Evolutionary conservation across 2,329 filamentous ascomycete species (phyloP).

Genomic region (Calonectria crousiana): DNA sequence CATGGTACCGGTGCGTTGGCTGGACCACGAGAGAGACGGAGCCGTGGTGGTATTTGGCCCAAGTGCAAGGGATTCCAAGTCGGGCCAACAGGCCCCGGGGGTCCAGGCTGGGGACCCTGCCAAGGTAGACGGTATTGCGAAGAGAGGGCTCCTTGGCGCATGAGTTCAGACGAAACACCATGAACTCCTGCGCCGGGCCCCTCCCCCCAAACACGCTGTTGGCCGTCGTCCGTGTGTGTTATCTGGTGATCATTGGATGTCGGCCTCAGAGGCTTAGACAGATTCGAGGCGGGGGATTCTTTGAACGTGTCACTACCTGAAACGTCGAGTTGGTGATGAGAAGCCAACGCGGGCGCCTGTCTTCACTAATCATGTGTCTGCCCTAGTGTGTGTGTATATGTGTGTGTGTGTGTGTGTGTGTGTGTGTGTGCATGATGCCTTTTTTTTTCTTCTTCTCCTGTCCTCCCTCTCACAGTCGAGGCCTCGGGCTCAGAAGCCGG

Average conservation of each 20-base stretch:
- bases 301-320: neutral
- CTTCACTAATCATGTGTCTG: neutral
- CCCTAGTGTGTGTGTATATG: too few relatives aligned
- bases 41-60: neutral
- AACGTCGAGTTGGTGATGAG: neutral
- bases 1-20: constrained; percentile 13
- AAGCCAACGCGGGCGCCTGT: neutral
- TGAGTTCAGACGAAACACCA: constrained; percentile 10
- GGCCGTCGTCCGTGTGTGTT: neutral
- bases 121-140: neutral
- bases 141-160: constrained; percentile 1
- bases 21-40: neutral
- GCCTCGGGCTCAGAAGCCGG: neutral
- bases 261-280: neutral
- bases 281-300: neutral
- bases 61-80: neutral
- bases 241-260: neutral
- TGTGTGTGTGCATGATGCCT: neutral
- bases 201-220: neutral
- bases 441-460: neutral
- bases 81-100: neutral
- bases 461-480: neutral
- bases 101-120: neutral
- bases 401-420: too few relatives aligned
- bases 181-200: neutral